A percentile compares a stretch with the other conserved stretches of the same genome.
Conservation (phyloP, 805 yeast species). For the Sporopachydermia quercuum region DNA sequence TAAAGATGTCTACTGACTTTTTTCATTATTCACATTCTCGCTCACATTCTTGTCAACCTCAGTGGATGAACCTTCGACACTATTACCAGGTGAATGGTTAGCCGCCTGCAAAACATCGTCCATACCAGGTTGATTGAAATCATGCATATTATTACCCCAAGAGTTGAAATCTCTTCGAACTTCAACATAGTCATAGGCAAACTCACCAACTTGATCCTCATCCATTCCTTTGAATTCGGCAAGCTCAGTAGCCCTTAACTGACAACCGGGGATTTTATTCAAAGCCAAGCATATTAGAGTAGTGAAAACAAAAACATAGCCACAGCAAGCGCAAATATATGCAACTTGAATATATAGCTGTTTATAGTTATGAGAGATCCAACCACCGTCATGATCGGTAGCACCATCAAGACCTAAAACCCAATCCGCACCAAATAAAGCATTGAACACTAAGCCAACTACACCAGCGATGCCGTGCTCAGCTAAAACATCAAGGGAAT, state of each 20-base stretch:
- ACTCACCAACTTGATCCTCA: conserved; percentile 95
- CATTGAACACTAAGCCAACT: conserved; percentile 80
- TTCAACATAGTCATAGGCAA: conserved; percentile 97
- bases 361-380: conserved; percentile 81
- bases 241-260: conserved; percentile 65
- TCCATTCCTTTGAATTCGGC: conserved; percentile 87
- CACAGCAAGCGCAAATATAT: conserved; percentile 58
- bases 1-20: too few species aligned
- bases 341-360: conserved; percentile 87
- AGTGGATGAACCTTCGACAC: too few species aligned
- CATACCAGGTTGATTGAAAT: too few species aligned
- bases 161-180: conserved; percentile 69
- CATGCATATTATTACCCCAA: too few species aligned
- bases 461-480: conserved; percentile 98
- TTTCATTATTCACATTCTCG: too few species aligned
- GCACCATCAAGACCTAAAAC: conserved; percentile 85
- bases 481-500: conserved; percentile 88
- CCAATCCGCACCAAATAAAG: conserved; percentile 71
- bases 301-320: conserved; percentile 68
- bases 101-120: too few species aligned
- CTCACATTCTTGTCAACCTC: too few species aligned
- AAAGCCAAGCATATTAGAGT: conserved; percentile 60
- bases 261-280: conserved; percentile 70
- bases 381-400: conserved; percentile 80
- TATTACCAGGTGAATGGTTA: too few species aligned